These are phyloP conservation scores for Phytophthora megakarya DNA, from an alignment of 352 stramenopile species.

Conservation along the genomic window DNA sequence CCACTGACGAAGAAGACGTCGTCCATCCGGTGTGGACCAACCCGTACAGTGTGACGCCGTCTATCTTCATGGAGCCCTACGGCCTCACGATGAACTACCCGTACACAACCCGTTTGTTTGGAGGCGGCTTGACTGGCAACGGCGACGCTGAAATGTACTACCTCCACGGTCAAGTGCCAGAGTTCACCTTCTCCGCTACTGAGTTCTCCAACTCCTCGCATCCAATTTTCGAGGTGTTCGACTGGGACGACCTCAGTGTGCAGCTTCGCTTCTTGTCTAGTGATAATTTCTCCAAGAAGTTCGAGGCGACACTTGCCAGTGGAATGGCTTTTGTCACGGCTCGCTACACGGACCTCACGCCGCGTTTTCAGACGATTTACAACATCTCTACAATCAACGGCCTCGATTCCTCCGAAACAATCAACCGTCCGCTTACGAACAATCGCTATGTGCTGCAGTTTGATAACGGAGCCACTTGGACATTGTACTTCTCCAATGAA, in stretches of 20 bases:
- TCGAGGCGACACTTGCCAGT: conserved; percentile 56
- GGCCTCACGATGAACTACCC: conserved; percentile 65
- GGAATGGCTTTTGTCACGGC: conserved; percentile 72
- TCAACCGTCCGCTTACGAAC: conserved; percentile 38
- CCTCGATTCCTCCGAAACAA: conserved; percentile 29
- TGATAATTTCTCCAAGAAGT: conserved; percentile 36
- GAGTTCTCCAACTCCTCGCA: conserved; percentile 47
- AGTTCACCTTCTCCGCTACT: conserved; percentile 56
- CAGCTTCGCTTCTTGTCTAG: conserved; percentile 45
- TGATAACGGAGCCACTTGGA: conserved; percentile 57
- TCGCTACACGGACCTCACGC: conserved; percentile 53
- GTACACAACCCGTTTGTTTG: conserved; percentile 53
- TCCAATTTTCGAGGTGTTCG: conserved; percentile 46
- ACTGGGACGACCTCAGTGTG: conserved; percentile 62
- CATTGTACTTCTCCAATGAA: conserved; percentile 51
- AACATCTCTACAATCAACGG: conserved; percentile 63
- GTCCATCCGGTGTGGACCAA: conserved; percentile 70
- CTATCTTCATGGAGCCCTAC: conserved; percentile 41
- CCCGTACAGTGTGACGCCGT: conserved; percentile 59
- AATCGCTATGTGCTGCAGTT: conserved; percentile 57
- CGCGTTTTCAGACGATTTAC: conserved; percentile 45
- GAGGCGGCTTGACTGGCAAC: conserved; percentile 52
- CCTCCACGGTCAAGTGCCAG: conserved; percentile 44
- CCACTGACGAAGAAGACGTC: conserved; percentile 36
- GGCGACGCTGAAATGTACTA: conserved; percentile 58